These are phyloP conservation scores for Hericium alpestre DNA, from an alignment of 768 basidiomycete genomes.

Conservation along the genomic window DNA sequence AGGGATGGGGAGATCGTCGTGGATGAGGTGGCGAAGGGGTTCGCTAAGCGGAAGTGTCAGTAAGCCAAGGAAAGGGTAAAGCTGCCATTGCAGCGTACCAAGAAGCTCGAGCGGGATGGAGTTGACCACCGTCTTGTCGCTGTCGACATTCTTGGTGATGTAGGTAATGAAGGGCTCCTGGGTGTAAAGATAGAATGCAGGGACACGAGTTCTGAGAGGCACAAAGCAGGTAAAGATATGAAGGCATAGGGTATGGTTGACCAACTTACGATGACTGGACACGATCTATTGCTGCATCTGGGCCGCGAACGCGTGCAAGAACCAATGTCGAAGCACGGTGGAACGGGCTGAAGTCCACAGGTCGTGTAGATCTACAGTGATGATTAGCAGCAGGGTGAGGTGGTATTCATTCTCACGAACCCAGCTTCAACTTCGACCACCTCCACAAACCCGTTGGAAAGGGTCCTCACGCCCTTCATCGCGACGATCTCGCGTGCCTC, in stretches of 20 bases:
- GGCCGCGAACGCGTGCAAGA: not conserved
- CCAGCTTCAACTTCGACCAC: not conserved
- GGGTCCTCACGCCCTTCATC: not conserved
- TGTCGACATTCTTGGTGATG: not conserved
- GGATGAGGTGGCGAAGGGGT: not conserved
- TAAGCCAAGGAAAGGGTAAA: not conserved
- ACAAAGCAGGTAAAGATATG: not conserved
- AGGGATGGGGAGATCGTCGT: not conserved
- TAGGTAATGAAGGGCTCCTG: not conserved
- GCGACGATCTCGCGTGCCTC: not conserved
- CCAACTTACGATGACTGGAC: not conserved
- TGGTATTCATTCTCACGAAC: not conserved
- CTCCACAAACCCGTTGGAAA: not conserved
- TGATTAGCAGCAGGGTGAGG: not conserved
- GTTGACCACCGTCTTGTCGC: not conserved
- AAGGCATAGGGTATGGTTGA: not conserved
- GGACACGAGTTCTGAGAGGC: not conserved
- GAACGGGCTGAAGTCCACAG: not conserved
- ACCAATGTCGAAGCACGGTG: not conserved
- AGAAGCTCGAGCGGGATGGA: not conserved
- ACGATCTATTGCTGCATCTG: constrained; percentile 4
- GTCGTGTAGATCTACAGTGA: not conserved
- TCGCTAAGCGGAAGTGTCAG: not conserved
- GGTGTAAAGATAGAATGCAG: constrained; percentile 1
- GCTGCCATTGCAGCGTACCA: not conserved